Evolutionary conservation across 2,329 filamentous ascomycete genomes (phyloP), one percentile per base, ranked within the genome.

Genomic region (Ophiosphaerella herpotricha): DNA sequence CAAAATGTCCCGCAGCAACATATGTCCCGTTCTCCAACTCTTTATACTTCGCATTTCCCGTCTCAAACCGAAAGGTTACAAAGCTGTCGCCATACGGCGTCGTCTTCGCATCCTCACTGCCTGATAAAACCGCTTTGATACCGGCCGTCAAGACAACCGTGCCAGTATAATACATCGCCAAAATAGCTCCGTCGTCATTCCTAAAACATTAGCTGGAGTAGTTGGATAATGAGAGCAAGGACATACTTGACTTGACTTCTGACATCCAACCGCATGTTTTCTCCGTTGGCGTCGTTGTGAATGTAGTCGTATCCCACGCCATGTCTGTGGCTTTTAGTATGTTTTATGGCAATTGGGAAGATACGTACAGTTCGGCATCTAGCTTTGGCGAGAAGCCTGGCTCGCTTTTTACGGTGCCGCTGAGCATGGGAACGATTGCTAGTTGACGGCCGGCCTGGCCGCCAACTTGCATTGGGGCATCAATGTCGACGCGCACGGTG

Each of bases 81-180:
- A 64, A 70, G 1, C 62, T 67, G 24, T 70, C 64, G 6, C 67
- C 67, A 39, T 61, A 70, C 6, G 54, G 52, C 1, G 66, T 69
- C 1, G 64, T 70, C 49, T 61, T 63, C 5, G 66, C 67, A 21
- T 66, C 60, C 2, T 59, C 23, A 0, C 41, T 35, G 9, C 58
- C 58, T 24, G 53, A 48, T 8, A 70, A 46, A 18, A 69, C 40
- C 3, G 62, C 64, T 42, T 58, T 55, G 13, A 70, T 62, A 13
- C 57, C 60, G 2, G 42, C 39, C 3, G 63, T 67, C 3, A 69
- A 50, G 18, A 47, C 57, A 4, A 70, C 66, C 7, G 54, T 63
- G 29, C 67, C 67, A 50, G 67, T 66, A 51, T 69, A 70, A 45
- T 67, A 70, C 67, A 70, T 70, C 7, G 66, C 67, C 3, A 70